These are phyloP conservation scores for Cercospora zeae-maydis DNA, from an alignment of 2,329 filamentous ascomycete species.

Conservation along the genomic window DNA sequence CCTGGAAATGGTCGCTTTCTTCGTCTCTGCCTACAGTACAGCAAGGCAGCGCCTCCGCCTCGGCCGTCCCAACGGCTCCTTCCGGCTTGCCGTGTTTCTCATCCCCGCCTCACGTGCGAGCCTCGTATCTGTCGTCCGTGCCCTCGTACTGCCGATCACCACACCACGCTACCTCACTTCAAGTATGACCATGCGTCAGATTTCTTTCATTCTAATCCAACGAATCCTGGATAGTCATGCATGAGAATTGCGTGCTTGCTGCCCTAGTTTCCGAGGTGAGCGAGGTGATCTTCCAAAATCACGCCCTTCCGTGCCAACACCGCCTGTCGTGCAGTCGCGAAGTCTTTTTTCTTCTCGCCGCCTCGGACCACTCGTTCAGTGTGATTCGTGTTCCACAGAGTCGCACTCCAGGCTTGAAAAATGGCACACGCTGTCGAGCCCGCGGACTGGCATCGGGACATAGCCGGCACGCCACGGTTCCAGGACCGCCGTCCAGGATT, in stretches of 20 bases:
- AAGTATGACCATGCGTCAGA: background rate
- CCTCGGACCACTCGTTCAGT: background rate
- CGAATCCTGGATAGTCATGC: background rate
- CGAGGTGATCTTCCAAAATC: background rate
- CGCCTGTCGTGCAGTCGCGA: background rate
- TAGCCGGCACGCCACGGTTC: background rate
- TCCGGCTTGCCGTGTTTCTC: background rate
- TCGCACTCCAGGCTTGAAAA: background rate
- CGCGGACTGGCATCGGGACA: background rate
- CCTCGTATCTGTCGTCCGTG: background rate
- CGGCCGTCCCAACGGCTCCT: background rate
- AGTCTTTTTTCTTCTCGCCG: background rate
- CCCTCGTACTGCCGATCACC: slow-evolving; percentile 1
- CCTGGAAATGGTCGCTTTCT: background rate
- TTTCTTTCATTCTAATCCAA: background rate
- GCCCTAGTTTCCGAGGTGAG: background rate
- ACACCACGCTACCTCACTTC: background rate
- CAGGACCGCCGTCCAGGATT: background rate
- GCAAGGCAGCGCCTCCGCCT: too few species aligned
- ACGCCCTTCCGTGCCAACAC: background rate
- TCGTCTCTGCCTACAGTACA: too few species aligned
- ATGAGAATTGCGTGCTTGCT: background rate
- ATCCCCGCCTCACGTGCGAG: background rate
- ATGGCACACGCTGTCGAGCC: background rate
- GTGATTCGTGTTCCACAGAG: background rate